Evolutionary conservation across 2,329 filamentous ascomycete genomes (phyloP).

Genomic region (Fusarium equiseti): DNA sequence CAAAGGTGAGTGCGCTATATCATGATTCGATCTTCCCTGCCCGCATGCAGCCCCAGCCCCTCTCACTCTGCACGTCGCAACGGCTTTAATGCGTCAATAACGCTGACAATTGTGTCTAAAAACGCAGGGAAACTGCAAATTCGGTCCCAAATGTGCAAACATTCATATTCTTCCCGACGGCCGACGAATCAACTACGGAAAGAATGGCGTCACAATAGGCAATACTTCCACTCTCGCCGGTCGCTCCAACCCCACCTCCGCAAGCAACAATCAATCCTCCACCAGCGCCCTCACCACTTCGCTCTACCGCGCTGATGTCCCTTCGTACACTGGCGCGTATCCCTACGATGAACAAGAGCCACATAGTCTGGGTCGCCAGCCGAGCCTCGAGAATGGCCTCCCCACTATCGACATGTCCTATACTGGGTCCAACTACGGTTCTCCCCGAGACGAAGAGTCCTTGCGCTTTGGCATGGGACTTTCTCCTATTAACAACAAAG

Average conservation of each 20-base stretch:
- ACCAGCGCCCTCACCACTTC: slow-evolving; percentile 74
- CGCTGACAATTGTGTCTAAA: slow-evolving; percentile 36
- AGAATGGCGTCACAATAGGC: slow-evolving; percentile 75
- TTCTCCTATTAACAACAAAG: slow-evolving; percentile 78
- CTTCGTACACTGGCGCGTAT: slow-evolving; percentile 55
- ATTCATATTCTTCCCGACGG: slow-evolving; percentile 96
- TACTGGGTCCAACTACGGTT: slow-evolving; percentile 77
- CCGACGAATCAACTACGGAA: slow-evolving; percentile 85
- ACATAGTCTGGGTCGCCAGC: slow-evolving; percentile 61
- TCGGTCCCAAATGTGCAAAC: slow-evolving; percentile 96
- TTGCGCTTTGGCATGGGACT: slow-evolving; percentile 76
- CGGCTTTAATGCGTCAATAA: slow-evolving; percentile 5
- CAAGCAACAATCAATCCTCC: slow-evolving; percentile 68
- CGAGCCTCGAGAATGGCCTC: slow-evolving; percentile 67
- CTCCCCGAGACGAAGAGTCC: slow-evolving; percentile 77
- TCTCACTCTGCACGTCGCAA: slow-evolving; percentile 24
- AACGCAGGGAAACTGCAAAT: slow-evolving; percentile 94
- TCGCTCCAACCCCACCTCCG: slow-evolving; percentile 67
- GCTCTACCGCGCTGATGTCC: slow-evolving; percentile 60
- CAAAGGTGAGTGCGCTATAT: slow-evolving; percentile 76
- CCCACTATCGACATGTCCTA: slow-evolving; percentile 71
- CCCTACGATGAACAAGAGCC: slow-evolving; percentile 58
- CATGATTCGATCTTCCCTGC: slow-evolving; percentile 26
- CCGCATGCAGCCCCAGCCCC: slow-evolving; percentile 18
- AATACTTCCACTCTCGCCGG: slow-evolving; percentile 70